Conservation (phyloP, 306 rosid genomes). For the Morella rubra region DNA sequence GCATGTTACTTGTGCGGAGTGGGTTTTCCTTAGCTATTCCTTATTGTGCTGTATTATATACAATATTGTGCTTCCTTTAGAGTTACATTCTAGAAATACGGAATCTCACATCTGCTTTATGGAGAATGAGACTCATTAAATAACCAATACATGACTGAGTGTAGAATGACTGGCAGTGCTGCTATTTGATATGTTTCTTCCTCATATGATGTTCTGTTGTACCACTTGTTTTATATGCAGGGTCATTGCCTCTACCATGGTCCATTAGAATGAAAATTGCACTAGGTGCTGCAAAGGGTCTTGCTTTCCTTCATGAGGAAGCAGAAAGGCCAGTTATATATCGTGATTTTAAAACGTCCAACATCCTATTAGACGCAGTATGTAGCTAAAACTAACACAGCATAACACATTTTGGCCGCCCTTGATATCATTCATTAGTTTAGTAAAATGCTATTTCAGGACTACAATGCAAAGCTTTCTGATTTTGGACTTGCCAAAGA, state of each 20-base stretch:
- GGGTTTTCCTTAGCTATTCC: not conserved
- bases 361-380: conserved; percentile 95
- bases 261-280: conserved; percentile 97
- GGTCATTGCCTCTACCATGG: conserved; percentile 98
- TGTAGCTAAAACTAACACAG: conserved; percentile 34
- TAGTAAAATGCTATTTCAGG: conserved; percentile 58
- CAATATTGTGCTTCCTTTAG: not conserved
- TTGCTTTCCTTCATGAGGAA: conserved; percentile 96
- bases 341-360: conserved; percentile 94
- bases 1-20: not conserved
- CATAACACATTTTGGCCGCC: not conserved
- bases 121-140: not conserved
- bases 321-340: conserved; percentile 95
- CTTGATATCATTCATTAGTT: conserved; percentile 25
- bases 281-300: conserved; percentile 94
- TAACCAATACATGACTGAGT: not conserved
- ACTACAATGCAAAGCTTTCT: conserved; percentile 93
- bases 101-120: not conserved
- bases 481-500: conserved; percentile 99
- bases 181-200: not conserved
- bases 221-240: conserved; percentile 42
- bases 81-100: conserved; percentile 3
- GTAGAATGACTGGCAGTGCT: conserved; percentile 19
- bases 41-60: not conserved
- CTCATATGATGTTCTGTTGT: conserved; percentile 26